Conservation (phyloP, 2,329 filamentous ascomycete genomes). For the Pyrenophora seminiperda region DNA sequence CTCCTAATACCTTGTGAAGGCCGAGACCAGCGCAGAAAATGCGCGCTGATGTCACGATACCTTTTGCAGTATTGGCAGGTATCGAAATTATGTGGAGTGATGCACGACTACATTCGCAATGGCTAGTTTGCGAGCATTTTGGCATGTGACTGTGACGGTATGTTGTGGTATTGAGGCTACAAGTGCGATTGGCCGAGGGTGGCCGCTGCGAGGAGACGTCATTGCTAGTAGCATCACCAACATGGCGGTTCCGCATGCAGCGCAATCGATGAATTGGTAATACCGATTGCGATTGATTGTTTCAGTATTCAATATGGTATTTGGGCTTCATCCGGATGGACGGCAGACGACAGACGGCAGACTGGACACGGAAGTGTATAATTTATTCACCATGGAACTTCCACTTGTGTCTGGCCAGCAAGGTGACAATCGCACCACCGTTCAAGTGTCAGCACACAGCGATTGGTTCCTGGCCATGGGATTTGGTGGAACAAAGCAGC, state of each 20-base stretch:
- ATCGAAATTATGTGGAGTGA: conserved; percentile 9
- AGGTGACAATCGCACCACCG: conserved; percentile 12
- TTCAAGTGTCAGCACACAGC: conserved; percentile 12
- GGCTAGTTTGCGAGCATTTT: neutral
- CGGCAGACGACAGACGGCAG: neutral
- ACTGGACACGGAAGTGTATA: neutral
- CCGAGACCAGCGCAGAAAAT: conserved; percentile 1
- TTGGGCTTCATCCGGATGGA: neutral
- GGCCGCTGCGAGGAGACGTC: conserved; percentile 13
- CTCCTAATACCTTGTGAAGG: conserved; percentile 1
- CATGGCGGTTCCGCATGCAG: conserved; percentile 18
- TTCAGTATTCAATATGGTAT: conserved; percentile 17
- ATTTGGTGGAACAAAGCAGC: conserved; percentile 12
- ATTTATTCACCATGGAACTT: conserved; percentile 13
- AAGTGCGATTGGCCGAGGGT: conserved; percentile 8
- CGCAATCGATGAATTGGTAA: conserved; percentile 6
- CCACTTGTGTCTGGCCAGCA: neutral
- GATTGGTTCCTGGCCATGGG: conserved; percentile 24
- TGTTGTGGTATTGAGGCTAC: conserved; percentile 8
- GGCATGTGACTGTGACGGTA: conserved; percentile 5
- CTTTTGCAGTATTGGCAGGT: neutral
- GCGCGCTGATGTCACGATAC: conserved; percentile 15
- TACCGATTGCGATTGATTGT: conserved; percentile 15
- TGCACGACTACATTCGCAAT: conserved; percentile 1
- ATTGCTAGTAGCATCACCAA: conserved; percentile 6